Base-by-base conservation (phyloP, 257 asterid species). In the Penstemon davidsonii region DNA sequence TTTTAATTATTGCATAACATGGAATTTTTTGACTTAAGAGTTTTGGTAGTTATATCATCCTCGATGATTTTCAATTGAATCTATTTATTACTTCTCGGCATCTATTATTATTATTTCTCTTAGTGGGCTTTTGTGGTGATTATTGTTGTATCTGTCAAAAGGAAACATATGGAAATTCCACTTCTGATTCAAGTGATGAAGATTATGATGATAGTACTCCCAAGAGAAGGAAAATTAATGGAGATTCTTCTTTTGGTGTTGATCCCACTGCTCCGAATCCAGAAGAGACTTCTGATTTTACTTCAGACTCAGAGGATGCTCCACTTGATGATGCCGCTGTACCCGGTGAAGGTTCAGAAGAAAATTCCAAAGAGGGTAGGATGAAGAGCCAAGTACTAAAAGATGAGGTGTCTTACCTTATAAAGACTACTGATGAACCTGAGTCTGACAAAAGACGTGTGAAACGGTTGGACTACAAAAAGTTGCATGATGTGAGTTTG, bases 301-400 rank as follows among this genome's bases (percentile, higher is more conserved):
- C 96, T 47, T 94, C 98, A 18, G 99, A 91, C 67, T 89, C 96
- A 0, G 98, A 94, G 84, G 91, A 94, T 72, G 80, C 79, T 68
- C 72, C 83, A 57, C 74, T 86, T 73, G 80, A 80, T 76, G 91
- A 79, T 66, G 86, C 75, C 43, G 53, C 72, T 57, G 55, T 46
- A n/a, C 64, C 47, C 36, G 83, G 69, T 47, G 67, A 81, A 50
- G 84, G 81, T 75, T 76, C 58, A 60, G 67, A 69, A 69, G 80
- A 74, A 42, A 76, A 62, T 52, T 51, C 75, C 42, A 38, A 59
- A 52, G 78, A 60, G 13, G 89, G 82, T 68, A 62, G 66, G 59
- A 33, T 4, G 67, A 79, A 79, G 78, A 73, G 75, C 67, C 75
- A 55, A 60, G 75, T 86, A 19, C 74, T 88, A 70, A 80, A 79